A percentile compares a stretch with the other conserved stretches of the same genome.
phyloP scores from a whole-genome alignment of 148 eudicot genomes.

The Linanthus parryae region DNA sequence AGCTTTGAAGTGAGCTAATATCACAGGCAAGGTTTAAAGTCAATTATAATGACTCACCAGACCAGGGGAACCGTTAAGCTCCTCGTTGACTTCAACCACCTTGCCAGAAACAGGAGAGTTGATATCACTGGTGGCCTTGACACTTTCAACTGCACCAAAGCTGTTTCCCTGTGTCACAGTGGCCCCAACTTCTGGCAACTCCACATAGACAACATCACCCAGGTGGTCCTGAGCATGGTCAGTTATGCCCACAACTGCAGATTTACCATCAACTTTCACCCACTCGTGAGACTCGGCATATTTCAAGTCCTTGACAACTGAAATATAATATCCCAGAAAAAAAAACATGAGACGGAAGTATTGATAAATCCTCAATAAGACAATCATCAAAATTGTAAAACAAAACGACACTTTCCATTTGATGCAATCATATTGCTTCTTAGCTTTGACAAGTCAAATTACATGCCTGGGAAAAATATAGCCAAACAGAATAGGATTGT shows the following conservation, averaged over 20 bases:
- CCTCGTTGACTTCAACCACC: conserved; percentile 61
- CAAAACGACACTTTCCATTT: too few species aligned
- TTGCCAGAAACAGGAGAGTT: conserved; percentile 89
- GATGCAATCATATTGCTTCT: too few species aligned
- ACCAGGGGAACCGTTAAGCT: conserved; percentile 59
- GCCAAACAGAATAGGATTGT: too few species aligned
- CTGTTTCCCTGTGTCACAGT: conserved; percentile 56
- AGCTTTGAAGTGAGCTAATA: neutral
- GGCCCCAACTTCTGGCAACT: conserved; percentile 74
- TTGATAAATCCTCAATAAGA: neutral
- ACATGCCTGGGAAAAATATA: too few species aligned
- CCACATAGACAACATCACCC: conserved; percentile 89
- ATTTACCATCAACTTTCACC: conserved; percentile 76
- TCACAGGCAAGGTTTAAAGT: neutral
- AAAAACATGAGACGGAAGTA: neutral
- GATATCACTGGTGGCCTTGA: conserved; percentile 89
- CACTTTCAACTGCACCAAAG: conserved; percentile 97
- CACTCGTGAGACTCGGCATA: conserved; percentile 89
- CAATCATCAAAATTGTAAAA: neutral
- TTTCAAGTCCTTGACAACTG: conserved; percentile 68
- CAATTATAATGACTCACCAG: conserved; percentile 36
- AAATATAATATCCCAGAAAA: conserved; percentile 9
- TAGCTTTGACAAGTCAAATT: too few species aligned
- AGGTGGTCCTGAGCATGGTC: conserved; percentile 94
- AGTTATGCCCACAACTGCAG: conserved; percentile 75